These are phyloP conservation scores for Lathyrus oleraceus DNA, from an alignment of 306 rosid species.

Conservation along the genomic window DNA sequence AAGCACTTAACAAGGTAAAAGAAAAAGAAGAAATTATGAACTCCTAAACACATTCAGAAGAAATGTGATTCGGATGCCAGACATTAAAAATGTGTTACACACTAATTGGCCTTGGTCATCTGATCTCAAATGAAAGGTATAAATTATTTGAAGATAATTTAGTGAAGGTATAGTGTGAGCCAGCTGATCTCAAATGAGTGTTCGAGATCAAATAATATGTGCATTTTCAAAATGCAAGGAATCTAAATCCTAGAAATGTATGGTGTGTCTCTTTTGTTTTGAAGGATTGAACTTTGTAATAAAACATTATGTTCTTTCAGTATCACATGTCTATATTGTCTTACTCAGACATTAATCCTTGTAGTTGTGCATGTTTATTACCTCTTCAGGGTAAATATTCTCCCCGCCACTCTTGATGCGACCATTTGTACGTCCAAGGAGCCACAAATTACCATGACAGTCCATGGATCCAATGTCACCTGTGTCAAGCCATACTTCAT, in stretches of 20 bases:
- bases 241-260: neutral
- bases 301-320: neutral
- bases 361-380: constrained; percentile 8
- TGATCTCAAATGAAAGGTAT: neutral
- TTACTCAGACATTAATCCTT: neutral
- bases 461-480: constrained; percentile 86
- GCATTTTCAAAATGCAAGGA: neutral
- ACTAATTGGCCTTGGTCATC: neutral
- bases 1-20: too few species aligned
- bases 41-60: too few species aligned
- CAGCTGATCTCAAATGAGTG: neutral
- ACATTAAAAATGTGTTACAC: neutral
- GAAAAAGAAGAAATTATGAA: too few species aligned
- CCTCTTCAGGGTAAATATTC: constrained; percentile 95
- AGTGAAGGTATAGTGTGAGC: neutral
- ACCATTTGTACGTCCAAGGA: constrained; percentile 72
- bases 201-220: neutral
- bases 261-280: too few species aligned
- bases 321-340: neutral
- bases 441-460: constrained; percentile 68
- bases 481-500: constrained; percentile 78
- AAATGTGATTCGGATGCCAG: neutral
- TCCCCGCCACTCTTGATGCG: constrained; percentile 93
- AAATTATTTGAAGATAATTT: neutral
- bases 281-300: too few species aligned